A percentile compares a stretch with the other conserved stretches of the same genome.
These are phyloP conservation scores for Cyamopsis tetragonoloba DNA, from an alignment of 306 rosid genomes.

Conservation along the genomic window DNA sequence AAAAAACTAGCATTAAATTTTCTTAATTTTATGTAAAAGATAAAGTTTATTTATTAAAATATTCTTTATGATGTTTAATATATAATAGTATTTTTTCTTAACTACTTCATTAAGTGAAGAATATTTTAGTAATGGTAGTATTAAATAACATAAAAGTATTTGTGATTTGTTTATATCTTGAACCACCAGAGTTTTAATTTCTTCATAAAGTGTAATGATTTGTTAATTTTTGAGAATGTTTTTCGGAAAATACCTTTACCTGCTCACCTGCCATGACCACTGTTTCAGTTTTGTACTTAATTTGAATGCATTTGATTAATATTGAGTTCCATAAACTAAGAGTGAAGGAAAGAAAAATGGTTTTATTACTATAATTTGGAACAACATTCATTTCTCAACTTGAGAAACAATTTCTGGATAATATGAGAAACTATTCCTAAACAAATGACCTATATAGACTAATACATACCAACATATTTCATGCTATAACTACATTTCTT, in stretches of 20 bases:
- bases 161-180: no score
- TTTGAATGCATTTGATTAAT: background rate
- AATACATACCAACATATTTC: constrained; percentile 17
- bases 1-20: no score
- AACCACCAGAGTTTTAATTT: no score
- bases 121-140: no score
- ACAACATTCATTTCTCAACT: background rate
- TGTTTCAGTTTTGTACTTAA: background rate
- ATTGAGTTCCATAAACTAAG: constrained; percentile 8
- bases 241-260: background rate
- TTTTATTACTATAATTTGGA: constrained; percentile 19
- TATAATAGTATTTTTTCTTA: no score
- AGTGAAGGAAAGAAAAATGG: background rate
- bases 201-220: background rate
- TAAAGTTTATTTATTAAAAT: no score
- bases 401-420: constrained; percentile 2
- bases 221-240: background rate
- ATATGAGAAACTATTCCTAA: background rate
- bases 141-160: no score
- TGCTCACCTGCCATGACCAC: background rate
- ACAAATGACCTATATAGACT: constrained; percentile 13
- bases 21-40: no score
- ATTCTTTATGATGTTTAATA: no score
- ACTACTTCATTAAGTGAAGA: no score
- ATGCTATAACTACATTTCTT: constrained; percentile 49